These are phyloP conservation scores for Davidsoniella neocaledoniae DNA, from an alignment of 2,329 filamentous ascomycete species.

Conservation along the genomic window DNA sequence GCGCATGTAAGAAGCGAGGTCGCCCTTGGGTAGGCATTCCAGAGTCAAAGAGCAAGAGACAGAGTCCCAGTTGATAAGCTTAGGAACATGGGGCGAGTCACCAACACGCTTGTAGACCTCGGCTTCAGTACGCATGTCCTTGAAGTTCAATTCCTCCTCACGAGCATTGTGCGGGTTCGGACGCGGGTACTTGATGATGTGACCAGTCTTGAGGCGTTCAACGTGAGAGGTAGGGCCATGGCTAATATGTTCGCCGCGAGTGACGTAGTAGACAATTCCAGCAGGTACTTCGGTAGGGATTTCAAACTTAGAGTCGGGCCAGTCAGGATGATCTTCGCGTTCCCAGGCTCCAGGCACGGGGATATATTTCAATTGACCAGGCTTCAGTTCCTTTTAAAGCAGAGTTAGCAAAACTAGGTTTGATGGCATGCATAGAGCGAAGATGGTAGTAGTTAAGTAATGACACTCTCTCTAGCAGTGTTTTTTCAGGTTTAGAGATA, in stretches of 20 bases:
- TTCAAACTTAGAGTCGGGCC: slow-evolving; percentile 15
- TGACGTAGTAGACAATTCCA: slow-evolving; percentile 15
- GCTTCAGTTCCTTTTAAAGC: slow-evolving; percentile 7
- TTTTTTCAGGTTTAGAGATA: background rate
- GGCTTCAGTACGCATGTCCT: slow-evolving; percentile 14
- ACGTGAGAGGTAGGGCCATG: slow-evolving; percentile 14
- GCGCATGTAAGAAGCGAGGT: slow-evolving; percentile 15
- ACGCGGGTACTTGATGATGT: slow-evolving; percentile 15
- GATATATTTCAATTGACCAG: slow-evolving; percentile 12
- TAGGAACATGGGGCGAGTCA: slow-evolving; percentile 14
- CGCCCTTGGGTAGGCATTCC: slow-evolving; percentile 17
- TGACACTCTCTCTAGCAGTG: background rate
- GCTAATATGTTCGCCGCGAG: slow-evolving; percentile 14
- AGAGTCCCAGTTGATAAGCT: slow-evolving; percentile 16
- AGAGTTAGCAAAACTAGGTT: background rate
- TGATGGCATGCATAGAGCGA: background rate
- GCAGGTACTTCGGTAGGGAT: slow-evolving; percentile 13
- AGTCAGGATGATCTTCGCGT: slow-evolving; percentile 14
- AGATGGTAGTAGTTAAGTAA: background rate
- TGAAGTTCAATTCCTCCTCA: slow-evolving; percentile 13
- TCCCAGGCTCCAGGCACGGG: slow-evolving; percentile 15
- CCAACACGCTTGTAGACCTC: slow-evolving; percentile 16
- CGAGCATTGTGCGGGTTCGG: slow-evolving; percentile 15
- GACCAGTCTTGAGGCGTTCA: slow-evolving; percentile 15
- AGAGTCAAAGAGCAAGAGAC: slow-evolving; percentile 16